These are phyloP conservation scores for Lolium rigidum DNA, from an alignment of 176 grass and related monocot genomes.

Conservation along the genomic window DNA sequence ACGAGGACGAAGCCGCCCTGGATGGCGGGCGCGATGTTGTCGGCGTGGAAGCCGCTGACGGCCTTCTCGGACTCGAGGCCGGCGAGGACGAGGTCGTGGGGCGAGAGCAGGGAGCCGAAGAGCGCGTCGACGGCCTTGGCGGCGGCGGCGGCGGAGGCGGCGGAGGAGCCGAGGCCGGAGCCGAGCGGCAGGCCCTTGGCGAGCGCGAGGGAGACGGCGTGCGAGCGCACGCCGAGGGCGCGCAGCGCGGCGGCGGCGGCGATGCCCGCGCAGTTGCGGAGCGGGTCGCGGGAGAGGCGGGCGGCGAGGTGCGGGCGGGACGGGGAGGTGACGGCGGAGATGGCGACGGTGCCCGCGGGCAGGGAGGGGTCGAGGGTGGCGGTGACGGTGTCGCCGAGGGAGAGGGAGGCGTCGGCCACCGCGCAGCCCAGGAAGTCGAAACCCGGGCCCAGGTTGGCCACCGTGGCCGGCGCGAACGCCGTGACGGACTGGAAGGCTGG, in stretches of 20 bases:
- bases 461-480: constrained; percentile 15
- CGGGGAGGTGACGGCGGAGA: not conserved
- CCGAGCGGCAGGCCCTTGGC: constrained; percentile 10
- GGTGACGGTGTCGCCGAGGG: constrained; percentile 7
- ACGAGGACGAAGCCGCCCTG: constrained; percentile 1
- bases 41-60: constrained; percentile 15
- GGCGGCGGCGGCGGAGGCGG: not conserved
- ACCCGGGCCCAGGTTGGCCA: constrained; percentile 10
- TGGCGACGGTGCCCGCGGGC: constrained; percentile 2
- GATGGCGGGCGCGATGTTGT: constrained; percentile 9
- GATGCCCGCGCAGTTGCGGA: constrained; percentile 16
- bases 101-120: not conserved
- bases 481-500: not conserved
- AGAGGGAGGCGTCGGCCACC: not conserved
- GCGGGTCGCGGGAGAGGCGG: constrained; percentile 19
- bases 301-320: not conserved
- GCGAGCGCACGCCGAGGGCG: constrained; percentile 15
- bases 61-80: constrained; percentile 16
- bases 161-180: constrained; percentile 17
- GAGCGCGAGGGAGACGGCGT: not conserved
- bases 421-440: constrained; percentile 16
- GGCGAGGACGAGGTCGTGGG: not conserved
- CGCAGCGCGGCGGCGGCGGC: not conserved
- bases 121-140: constrained; percentile 1
- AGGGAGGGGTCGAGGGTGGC: not conserved